Conservation (phyloP, 225 moss, liverwort and hornwort species). For the Rhytidiadelphus loreus region DNA sequence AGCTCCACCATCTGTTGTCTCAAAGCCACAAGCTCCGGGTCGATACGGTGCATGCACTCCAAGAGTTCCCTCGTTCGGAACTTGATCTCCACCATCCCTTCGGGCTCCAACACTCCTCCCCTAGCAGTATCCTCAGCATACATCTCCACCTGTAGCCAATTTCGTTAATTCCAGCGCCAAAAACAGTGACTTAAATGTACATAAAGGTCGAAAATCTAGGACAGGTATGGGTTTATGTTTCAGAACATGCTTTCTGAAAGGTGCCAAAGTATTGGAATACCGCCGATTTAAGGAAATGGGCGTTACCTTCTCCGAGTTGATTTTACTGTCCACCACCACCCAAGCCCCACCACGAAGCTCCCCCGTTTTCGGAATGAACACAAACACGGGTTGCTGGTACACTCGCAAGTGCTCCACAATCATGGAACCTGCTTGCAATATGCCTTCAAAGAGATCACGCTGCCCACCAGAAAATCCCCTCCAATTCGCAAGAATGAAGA, state of each 20-base stretch:
- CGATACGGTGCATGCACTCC: conserved; percentile 81
- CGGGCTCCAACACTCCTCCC: conserved; percentile 88
- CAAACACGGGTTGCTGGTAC: conserved; percentile 85
- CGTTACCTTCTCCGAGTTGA: conserved; percentile 51
- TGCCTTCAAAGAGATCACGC: conserved; percentile 91
- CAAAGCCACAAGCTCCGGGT: conserved; percentile 35
- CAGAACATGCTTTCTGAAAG: neutral
- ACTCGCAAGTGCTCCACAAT: conserved; percentile 90
- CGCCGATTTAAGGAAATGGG: too few species aligned
- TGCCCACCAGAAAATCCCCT: conserved; percentile 94
- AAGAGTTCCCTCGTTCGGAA: conserved; percentile 69
- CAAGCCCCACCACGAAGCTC: conserved; percentile 95
- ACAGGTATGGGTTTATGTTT: neutral
- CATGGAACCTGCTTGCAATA: conserved; percentile 84
- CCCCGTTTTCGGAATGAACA: conserved; percentile 86
- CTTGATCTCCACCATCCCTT: conserved; percentile 96
- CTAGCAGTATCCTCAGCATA: conserved; percentile 71
- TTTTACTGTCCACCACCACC: conserved; percentile 98
- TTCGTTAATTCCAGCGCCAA: neutral
- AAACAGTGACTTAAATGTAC: neutral
- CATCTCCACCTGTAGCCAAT: conserved; percentile 56
- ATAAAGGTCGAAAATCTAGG: neutral
- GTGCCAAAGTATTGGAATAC: neutral
- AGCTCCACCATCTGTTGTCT: conserved; percentile 25
- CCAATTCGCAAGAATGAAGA: conserved; percentile 96